Evolutionary conservation across 2,329 filamentous ascomycete genomes (phyloP).

Genomic region (Tricladium varicosporioides): DNA sequence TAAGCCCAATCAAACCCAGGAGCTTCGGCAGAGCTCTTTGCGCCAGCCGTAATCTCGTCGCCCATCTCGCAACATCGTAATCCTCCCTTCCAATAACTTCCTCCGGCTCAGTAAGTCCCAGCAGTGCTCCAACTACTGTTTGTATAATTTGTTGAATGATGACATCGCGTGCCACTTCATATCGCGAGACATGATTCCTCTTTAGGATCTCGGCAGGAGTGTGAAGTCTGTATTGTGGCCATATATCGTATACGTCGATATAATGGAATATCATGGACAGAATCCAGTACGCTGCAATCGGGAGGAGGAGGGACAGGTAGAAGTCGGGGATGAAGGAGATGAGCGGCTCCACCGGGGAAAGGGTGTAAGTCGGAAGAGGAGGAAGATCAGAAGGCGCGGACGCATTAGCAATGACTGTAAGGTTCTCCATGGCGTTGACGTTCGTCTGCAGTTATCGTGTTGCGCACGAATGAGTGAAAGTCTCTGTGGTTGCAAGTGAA

Average conservation of each 20-base stretch:
- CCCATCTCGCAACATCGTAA: constrained; percentile 89
- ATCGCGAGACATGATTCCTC: constrained; percentile 86
- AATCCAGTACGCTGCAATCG: constrained; percentile 84
- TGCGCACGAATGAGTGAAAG: constrained; percentile 33
- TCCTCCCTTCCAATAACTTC: constrained; percentile 75
- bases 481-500: constrained; percentile 2
- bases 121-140: constrained; percentile 63
- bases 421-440: constrained; percentile 40
- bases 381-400: constrained; percentile 62
- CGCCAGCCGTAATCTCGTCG: constrained; percentile 73
- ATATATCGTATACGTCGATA: constrained; percentile 81
- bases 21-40: constrained; percentile 75
- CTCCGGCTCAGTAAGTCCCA: constrained; percentile 70
- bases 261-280: constrained; percentile 79
- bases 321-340: constrained; percentile 79
- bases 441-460: constrained; percentile 32
- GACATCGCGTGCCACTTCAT: constrained; percentile 86
- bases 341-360: constrained; percentile 68
- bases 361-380: constrained; percentile 78
- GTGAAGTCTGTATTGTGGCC: constrained; percentile 89
- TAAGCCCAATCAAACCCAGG: constrained; percentile 71
- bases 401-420: constrained; percentile 37
- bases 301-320: constrained; percentile 71
- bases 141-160: constrained; percentile 90
- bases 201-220: constrained; percentile 86